These are phyloP conservation scores for Huntiella decipiens DNA, from an alignment of 2,329 filamentous ascomycete species.

Conservation along the genomic window DNA sequence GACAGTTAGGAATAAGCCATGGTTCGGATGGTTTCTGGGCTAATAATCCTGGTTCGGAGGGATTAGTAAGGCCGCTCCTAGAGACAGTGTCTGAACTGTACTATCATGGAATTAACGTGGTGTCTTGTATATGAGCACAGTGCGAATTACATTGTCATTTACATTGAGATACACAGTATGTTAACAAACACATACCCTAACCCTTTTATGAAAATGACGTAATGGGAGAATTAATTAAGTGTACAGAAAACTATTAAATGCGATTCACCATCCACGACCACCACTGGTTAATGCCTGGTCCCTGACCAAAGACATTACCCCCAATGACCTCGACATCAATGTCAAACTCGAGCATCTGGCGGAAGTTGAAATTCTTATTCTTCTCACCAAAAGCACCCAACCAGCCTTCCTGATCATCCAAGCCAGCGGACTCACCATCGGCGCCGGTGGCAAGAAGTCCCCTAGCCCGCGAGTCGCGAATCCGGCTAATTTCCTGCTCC, in stretches of 20 bases:
- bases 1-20: too few species aligned
- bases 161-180: too few species aligned
- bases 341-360: slow-evolving; percentile 66
- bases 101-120: too few species aligned
- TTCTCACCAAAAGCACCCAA: slow-evolving; percentile 57
- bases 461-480: slow-evolving; percentile 58
- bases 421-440: slow-evolving; percentile 39
- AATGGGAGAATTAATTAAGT: slow-evolving; percentile 17
- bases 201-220: slow-evolving; percentile 3
- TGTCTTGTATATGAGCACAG: too few species aligned
- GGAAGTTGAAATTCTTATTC: slow-evolving; percentile 53
- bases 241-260: slow-evolving; percentile 27
- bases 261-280: slow-evolving; percentile 75
- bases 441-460: slow-evolving; percentile 67
- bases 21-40: too few species aligned
- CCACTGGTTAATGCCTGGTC: slow-evolving; percentile 62
- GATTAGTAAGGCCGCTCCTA: too few species aligned
- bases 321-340: slow-evolving; percentile 59
- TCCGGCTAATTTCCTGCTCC: slow-evolving; percentile 62
- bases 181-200: too few species aligned
- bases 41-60: too few species aligned
- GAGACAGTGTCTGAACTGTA: too few species aligned
- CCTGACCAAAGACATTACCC: slow-evolving; percentile 49
- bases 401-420: slow-evolving; percentile 64
- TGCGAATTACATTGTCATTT: too few species aligned